Base-by-base conservation (phyloP, 371 early-diverging fungal genomes). In the Saksenaea vasiformis region DNA sequence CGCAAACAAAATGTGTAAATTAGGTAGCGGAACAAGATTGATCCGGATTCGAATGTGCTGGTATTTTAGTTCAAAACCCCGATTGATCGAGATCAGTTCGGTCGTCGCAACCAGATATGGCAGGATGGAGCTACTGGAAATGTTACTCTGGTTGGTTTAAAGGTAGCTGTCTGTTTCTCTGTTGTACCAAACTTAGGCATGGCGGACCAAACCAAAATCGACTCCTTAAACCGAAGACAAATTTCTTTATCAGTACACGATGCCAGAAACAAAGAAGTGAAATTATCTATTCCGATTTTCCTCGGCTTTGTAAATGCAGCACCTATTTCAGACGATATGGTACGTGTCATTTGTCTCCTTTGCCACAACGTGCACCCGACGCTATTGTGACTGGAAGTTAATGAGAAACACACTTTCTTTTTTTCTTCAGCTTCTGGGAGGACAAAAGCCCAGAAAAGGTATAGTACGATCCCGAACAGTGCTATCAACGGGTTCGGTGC, bases 391-490 rank as follows among this genome's bases (percentile, higher is more conserved):
- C 51, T 47, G 51, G 24, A 47, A 22, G 9, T 22, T 22, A 47
- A 47, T 47, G 51, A 47, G 51, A 24, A 47, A 47, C 51, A 11
- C 10, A 9, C 5, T 22, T 19, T 5, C 44, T 47, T n/a, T 47
- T 47, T 22, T 47, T 47, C 51, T 47, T 8, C 51, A 2, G 51
- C 22, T 47, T 47, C 51, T 47, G 51, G 51, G 51, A 47, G 51
- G 27, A 47, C 56, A 55, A 55, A 15, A 14, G 7, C 19, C 51
- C 51, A 22, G 17, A 47, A 47, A 47, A 47, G 51, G 51, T 22
- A 47, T 22, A 5, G 51, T 11, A 22, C 11, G 1, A 4, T 22
- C 17, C n/a, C 22, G 22, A 3, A 4, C n/a, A 47, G 51, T 47
- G 51, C 51, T 47, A 47, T 22, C 51, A 11, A 47, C 51, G 22